A percentile compares a stretch with the other conserved stretches of the same genome.
These are phyloP conservation scores for Gardenia jasminoides DNA, from an alignment of 257 asterid species.

Conservation along the genomic window DNA sequence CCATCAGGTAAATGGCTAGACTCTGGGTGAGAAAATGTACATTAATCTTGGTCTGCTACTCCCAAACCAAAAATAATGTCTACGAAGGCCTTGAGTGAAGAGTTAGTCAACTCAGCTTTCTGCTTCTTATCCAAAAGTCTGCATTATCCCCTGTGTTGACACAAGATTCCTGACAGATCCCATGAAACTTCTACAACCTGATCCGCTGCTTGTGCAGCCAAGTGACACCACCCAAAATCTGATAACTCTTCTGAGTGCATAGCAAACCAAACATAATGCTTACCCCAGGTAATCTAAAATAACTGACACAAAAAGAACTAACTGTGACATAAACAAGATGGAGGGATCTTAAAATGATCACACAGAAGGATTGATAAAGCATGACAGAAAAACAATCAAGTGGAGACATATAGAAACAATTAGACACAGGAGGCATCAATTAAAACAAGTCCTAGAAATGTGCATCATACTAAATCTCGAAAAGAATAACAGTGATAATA, in stretches of 20 bases:
- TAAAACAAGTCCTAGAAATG: neutral
- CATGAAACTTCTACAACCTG: neutral
- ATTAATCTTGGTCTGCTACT: too few relatives aligned
- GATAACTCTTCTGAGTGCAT: neutral
- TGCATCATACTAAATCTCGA: neutral
- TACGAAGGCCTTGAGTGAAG: neutral
- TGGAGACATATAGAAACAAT: neutral
- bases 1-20: too few relatives aligned
- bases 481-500: too few relatives aligned
- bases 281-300: neutral
- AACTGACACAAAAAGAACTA: neutral
- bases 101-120: neutral
- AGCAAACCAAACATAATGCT: neutral
- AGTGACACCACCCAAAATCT: neutral
- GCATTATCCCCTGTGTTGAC: neutral
- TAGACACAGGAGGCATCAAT: neutral
- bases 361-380: neutral
- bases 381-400: neutral
- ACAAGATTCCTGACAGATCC: neutral
- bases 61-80: too few relatives aligned
- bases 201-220: neutral
- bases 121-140: neutral
- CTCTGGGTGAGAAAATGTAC: too few relatives aligned
- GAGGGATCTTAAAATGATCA: too few relatives aligned
- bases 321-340: neutral